Evolutionary conservation across 768 basidiomycete genomes (phyloP).

Genomic region (Lentinula detonsa): DNA sequence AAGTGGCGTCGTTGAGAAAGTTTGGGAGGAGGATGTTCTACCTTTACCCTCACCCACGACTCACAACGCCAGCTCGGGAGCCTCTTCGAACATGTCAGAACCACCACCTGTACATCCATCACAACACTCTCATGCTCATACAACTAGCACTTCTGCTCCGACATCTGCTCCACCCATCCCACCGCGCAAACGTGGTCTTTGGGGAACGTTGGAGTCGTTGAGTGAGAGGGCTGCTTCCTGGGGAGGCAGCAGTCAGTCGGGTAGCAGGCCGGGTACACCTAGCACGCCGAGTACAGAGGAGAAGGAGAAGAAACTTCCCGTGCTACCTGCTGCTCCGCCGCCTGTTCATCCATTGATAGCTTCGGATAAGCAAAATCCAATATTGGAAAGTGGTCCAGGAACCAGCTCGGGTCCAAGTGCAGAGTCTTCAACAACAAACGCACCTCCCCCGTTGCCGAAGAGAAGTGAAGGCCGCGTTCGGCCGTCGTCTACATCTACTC

Average conservation of each 20-base stretch:
- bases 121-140: background rate
- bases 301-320: constrained; percentile 20
- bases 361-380: background rate
- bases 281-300: constrained; percentile 12
- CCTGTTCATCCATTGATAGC: background rate
- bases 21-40: constrained; percentile 81
- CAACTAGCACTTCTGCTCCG: constrained; percentile 18
- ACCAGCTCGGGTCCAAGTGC: background rate
- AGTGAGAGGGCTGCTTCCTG: constrained; percentile 55
- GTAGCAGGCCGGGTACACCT: constrained; percentile 21
- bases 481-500: background rate
- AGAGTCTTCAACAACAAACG: background rate
- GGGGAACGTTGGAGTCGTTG: constrained; percentile 63
- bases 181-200: constrained; percentile 55
- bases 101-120: background rate
- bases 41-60: constrained; percentile 15
- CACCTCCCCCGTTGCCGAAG: background rate
- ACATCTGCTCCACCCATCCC: constrained; percentile 29
- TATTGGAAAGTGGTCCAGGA: background rate
- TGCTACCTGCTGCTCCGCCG: constrained; percentile 33
- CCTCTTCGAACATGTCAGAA: background rate
- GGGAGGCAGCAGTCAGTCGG: constrained; percentile 38
- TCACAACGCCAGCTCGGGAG: background rate
- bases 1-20: constrained; percentile 71
- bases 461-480: background rate